Evolutionary conservation across 768 basidiomycete species (phyloP).

Genomic region (Leccinum subgranulosum): DNA sequence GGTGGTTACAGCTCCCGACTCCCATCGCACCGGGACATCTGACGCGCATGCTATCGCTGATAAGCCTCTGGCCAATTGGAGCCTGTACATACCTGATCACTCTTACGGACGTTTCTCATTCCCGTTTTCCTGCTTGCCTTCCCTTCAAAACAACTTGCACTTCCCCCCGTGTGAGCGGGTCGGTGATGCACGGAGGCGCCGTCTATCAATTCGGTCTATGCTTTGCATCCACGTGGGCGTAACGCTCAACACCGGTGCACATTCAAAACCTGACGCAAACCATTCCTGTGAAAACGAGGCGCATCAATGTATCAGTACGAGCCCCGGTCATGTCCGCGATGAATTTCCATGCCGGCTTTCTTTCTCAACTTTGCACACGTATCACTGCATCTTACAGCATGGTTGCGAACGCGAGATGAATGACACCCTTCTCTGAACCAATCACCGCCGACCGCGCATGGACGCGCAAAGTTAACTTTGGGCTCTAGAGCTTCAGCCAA

Average conservation of each 20-base stretch:
- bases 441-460: background rate
- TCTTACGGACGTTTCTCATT: slow-evolving; percentile 70
- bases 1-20: background rate
- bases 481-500: background rate
- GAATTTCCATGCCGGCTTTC: slow-evolving; percentile 89
- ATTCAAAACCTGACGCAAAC: background rate
- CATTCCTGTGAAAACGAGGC: slow-evolving; percentile 6
- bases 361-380: slow-evolving; percentile 73
- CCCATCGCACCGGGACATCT: slow-evolving; percentile 69
- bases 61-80: background rate
- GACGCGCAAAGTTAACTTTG: background rate
- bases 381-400: slow-evolving; percentile 83
- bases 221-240: slow-evolving; percentile 42
- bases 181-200: slow-evolving; percentile 88
- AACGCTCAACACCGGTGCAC: background rate
- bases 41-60: background rate
- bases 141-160: slow-evolving; percentile 77
- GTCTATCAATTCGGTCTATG: slow-evolving; percentile 34
- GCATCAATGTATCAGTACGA: slow-evolving; percentile 47
- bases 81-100: slow-evolving; percentile 50
- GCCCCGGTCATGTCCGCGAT: slow-evolving; percentile 72
- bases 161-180: slow-evolving; percentile 86
- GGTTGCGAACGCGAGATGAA: slow-evolving; percentile 83
- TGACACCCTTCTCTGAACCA: slow-evolving; percentile 90
- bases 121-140: slow-evolving; percentile 69